These are phyloP conservation scores for Trichoderma arundinaceum DNA, from an alignment of 2,329 filamentous ascomycete species.

Conservation along the genomic window DNA sequence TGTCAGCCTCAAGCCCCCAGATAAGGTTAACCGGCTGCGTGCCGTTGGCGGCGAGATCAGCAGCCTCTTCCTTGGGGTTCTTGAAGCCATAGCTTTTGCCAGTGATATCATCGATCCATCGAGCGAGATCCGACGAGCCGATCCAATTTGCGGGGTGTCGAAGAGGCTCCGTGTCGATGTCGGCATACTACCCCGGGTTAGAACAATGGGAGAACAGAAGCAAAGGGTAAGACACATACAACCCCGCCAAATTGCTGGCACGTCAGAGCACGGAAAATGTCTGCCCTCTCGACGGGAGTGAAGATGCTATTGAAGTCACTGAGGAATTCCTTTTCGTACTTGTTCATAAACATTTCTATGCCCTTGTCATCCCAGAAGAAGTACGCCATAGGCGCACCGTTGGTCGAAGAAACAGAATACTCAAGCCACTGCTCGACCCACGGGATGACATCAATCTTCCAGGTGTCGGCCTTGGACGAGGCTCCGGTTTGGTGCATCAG, in stretches of 20 bases:
- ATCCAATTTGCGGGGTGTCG: conserved; percentile 37
- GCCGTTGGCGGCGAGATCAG: neutral
- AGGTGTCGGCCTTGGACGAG: conserved; percentile 31
- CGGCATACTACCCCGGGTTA: conserved; percentile 35
- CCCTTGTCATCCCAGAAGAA: conserved; percentile 38
- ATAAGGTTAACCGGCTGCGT: conserved; percentile 36
- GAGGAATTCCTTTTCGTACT: conserved; percentile 34
- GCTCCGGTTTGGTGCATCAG: conserved; percentile 38
- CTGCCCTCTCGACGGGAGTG: conserved; percentile 36
- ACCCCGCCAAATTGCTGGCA: conserved; percentile 38
- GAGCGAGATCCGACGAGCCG: conserved; percentile 33
- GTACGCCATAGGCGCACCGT: conserved; percentile 36
- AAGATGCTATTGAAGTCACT: conserved; percentile 33
- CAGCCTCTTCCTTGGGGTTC: neutral
- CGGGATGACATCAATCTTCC: conserved; percentile 34
- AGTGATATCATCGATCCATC: conserved; percentile 35
- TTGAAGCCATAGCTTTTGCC: conserved; percentile 32
- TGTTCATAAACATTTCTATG: conserved; percentile 34
- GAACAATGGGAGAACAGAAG: no score
- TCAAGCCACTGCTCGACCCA: conserved; percentile 38
- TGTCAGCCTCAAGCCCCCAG: conserved; percentile 38
- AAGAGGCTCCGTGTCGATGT: conserved; percentile 38
- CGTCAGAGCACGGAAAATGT: conserved; percentile 37
- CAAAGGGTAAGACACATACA: conserved; percentile 32
- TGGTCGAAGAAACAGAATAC: conserved; percentile 27